Evolutionary conservation across 805 yeast genomes (phyloP).

Genomic region (Priceomyces melissophilus): DNA sequence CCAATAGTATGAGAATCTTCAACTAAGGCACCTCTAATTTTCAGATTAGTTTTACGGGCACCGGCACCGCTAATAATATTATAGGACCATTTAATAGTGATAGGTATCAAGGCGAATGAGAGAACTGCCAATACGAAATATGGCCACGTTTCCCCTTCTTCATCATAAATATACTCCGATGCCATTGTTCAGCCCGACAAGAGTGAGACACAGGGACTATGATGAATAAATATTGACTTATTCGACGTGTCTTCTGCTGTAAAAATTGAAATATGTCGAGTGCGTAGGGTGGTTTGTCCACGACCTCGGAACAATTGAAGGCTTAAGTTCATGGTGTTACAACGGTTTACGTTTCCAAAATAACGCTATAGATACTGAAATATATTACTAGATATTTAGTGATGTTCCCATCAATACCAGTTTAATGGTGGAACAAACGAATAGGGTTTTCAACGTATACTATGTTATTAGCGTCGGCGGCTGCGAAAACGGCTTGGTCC

Average conservation of each 20-base stretch:
- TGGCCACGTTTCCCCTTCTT: constrained; percentile 90
- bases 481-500: constrained; percentile 93
- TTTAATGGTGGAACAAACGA: constrained; percentile 94
- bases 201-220: too few species aligned
- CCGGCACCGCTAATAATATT: constrained; percentile 17
- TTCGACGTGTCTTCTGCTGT: too few species aligned
- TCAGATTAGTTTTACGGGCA: constrained; percentile 16
- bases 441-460: constrained; percentile 97
- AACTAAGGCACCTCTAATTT: constrained; percentile 28
- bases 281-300: too few species aligned
- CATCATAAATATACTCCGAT: constrained; percentile 75
- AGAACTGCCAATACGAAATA: constrained; percentile 75
- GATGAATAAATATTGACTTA: too few species aligned
- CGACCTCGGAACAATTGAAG: neutral
- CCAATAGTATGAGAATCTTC: constrained; percentile 35
- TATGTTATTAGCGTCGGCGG: constrained; percentile 87
- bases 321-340: neutral
- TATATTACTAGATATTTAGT: neutral
- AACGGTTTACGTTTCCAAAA: neutral
- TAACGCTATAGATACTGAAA: neutral
- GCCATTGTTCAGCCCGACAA: constrained; percentile 21
- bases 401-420: neutral
- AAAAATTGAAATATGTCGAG: too few species aligned
- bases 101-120: constrained; percentile 65
- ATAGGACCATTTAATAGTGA: constrained; percentile 39